Evolutionary conservation across 805 yeast species (phyloP), one percentile per base, ranked within the genome.

Genomic region (Hermanozyma aechmeae): DNA sequence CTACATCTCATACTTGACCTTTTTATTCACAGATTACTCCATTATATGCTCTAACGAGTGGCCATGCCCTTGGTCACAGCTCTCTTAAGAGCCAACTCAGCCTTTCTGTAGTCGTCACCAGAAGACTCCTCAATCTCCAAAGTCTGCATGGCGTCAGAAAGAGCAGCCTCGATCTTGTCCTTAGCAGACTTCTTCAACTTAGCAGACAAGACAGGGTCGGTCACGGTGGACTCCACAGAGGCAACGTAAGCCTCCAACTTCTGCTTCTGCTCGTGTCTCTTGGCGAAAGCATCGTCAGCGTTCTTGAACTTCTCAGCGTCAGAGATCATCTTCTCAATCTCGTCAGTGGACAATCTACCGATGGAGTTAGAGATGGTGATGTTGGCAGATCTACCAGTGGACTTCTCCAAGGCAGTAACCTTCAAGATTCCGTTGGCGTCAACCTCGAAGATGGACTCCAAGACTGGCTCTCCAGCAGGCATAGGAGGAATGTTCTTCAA

Each of bases 1-100:
- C n/a, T n/a, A n/a, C n/a, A n/a, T n/a, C n/a, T n/a, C n/a, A n/a
- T n/a, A n/a, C n/a, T n/a, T n/a, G n/a, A n/a, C n/a, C n/a, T n/a
- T n/a, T n/a, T n/a, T n/a, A n/a, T n/a, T n/a, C n/a, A n/a, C n/a
- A n/a, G n/a, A n/a, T n/a, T n/a, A n/a, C n/a, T n/a, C n/a, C n/a
- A n/a, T n/a, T n/a, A n/a, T n/a, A n/a, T n/a, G n/a, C n/a, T n/a
- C n/a, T 80, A 82, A 77, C 96, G 96, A 67, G 96, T 76, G 54
- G 96, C 82, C 86, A 87, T 83, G 66, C 96, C 96, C 77, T 86
- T 89, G 76, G 96, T 89, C 65, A 89, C 96, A 60, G 89, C 96
- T 71, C 98, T 84, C 86, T 92, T 92, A 67, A 92, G 83, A 67
- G 86, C 79, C 65, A 92, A 85, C 78, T 92, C 97, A 60, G 98